A percentile compares a stretch with the other conserved stretches of the same genome.
phyloP scores from a whole-genome alignment of 2,329 filamentous ascomycete genomes.

The Truncatella angustata region DNA sequence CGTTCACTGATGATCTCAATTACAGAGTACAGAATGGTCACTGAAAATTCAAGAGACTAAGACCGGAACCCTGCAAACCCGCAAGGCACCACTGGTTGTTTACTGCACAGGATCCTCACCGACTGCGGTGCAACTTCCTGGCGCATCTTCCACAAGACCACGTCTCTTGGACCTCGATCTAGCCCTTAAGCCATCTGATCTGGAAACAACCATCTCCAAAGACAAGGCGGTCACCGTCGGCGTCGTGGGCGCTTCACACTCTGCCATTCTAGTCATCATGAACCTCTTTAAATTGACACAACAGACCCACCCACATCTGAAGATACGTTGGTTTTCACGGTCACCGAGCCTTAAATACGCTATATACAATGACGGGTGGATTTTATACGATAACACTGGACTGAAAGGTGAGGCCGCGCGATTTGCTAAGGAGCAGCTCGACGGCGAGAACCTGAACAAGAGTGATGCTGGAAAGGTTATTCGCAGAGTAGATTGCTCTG shows the following conservation, averaged over 20 bases:
- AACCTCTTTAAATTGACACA: slow-evolving; percentile 56
- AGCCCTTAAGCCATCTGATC: slow-evolving; percentile 51
- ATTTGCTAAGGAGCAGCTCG: slow-evolving; percentile 58
- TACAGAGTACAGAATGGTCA: background rate
- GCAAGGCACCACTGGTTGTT: background rate
- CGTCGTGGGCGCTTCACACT: slow-evolving; percentile 62
- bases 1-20: background rate
- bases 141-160: slow-evolving; percentile 32
- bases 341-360: slow-evolving; percentile 58
- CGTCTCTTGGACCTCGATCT: slow-evolving; percentile 50
- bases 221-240: slow-evolving; percentile 42
- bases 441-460: slow-evolving; percentile 43
- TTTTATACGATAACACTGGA: slow-evolving; percentile 63
- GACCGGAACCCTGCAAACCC: background rate
- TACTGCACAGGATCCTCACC: slow-evolving; percentile 32
- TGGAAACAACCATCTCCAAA: slow-evolving; percentile 38
- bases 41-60: background rate
- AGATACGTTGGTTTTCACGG: slow-evolving; percentile 61
- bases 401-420: slow-evolving; percentile 60
- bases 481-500: slow-evolving; percentile 42
- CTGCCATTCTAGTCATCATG: slow-evolving; percentile 59
- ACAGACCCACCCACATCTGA: slow-evolving; percentile 49
- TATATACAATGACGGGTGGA: slow-evolving; percentile 61
- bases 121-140: slow-evolving; percentile 19
- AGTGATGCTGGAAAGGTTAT: slow-evolving; percentile 47